Evolutionary conservation across 257 asterid genomes (phyloP).

Genomic region (Prunella vulgaris): DNA sequence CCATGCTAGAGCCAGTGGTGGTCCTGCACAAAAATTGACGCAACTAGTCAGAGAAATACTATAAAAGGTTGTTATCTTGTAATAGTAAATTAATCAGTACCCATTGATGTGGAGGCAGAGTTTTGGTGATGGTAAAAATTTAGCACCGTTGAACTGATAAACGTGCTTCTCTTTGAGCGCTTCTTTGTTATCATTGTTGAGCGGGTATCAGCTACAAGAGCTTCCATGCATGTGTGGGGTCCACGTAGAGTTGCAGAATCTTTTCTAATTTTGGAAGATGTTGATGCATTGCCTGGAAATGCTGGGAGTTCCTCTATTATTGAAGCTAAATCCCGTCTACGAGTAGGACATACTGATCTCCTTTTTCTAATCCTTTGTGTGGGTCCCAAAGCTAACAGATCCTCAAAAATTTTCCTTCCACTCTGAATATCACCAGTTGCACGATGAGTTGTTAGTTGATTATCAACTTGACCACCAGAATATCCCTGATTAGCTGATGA

Average conservation of each 20-base stretch:
- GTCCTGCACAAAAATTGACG: constrained; percentile 45
- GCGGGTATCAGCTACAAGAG: constrained; percentile 39
- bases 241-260: constrained; percentile 27
- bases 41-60: constrained; percentile 18
- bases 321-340: constrained; percentile 43
- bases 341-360: constrained; percentile 52
- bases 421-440: constrained; percentile 25
- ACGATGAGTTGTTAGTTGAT: constrained; percentile 17
- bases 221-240: constrained; percentile 47
- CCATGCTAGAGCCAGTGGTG: constrained; percentile 50
- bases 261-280: constrained; percentile 26
- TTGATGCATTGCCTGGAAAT: constrained; percentile 24
- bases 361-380: constrained; percentile 35
- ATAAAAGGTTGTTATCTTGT: constrained; percentile 7
- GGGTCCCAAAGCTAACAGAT: constrained; percentile 43
- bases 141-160: constrained; percentile 34
- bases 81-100: constrained; percentile 28
- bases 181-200: constrained; percentile 44
- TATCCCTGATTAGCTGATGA: constrained; percentile 25
- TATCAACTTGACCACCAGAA: constrained; percentile 24
- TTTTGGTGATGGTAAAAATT: constrained; percentile 27
- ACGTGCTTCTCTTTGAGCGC: constrained; percentile 49
- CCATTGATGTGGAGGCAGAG: constrained; percentile 30
- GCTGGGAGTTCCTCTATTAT: constrained; percentile 33
- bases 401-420: constrained; percentile 29